These are phyloP conservation scores for Elsinoe ampelina DNA, from an alignment of 2,329 filamentous ascomycete species.

Conservation along the genomic window DNA sequence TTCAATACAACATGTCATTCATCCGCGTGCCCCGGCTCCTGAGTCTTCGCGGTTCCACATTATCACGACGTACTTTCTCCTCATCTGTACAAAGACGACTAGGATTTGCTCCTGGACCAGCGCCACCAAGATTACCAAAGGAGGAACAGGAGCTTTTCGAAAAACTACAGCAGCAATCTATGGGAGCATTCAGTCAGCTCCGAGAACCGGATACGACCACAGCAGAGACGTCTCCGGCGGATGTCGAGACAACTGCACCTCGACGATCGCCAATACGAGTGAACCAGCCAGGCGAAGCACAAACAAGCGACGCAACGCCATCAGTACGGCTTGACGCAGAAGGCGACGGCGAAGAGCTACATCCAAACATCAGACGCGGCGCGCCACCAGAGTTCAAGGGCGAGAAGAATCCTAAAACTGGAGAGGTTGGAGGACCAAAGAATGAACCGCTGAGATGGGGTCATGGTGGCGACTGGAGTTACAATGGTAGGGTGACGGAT, in stretches of 20 bases:
- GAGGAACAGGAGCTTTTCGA: conserved; percentile 88
- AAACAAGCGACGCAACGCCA: conserved; percentile 23
- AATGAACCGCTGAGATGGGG: conserved; percentile 93
- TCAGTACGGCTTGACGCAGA: conserved; percentile 40
- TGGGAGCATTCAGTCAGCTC: conserved; percentile 57
- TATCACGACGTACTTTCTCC: conserved; percentile 23
- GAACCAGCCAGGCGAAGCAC: conserved; percentile 28
- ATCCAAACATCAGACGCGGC: conserved; percentile 64
- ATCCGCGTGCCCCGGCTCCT: conserved; percentile 12
- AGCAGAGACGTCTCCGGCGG: conserved; percentile 21
- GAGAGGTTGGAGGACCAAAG: conserved; percentile 93
- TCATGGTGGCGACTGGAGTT: conserved; percentile 71
- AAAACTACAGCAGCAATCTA: conserved; percentile 68
- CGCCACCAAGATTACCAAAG: conserved; percentile 78
- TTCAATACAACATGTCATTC: conserved; percentile 12
- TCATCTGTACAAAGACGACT: conserved; percentile 36
- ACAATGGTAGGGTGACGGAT: conserved; percentile 89
- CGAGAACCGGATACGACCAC: conserved; percentile 25
- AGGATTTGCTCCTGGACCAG: conserved; percentile 42
- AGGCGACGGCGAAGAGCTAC: conserved; percentile 55
- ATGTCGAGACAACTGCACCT: conserved; percentile 15
- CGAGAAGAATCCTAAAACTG: conserved; percentile 84
- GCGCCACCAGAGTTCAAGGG: conserved; percentile 87
- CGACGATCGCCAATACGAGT: conserved; percentile 29
- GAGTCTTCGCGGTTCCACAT: conserved; percentile 6